Percentiles rank a stretch among this genome's conserved stretches.
Conservation (phyloP, 306 rosid genomes). For the Geum urbanum region DNA sequence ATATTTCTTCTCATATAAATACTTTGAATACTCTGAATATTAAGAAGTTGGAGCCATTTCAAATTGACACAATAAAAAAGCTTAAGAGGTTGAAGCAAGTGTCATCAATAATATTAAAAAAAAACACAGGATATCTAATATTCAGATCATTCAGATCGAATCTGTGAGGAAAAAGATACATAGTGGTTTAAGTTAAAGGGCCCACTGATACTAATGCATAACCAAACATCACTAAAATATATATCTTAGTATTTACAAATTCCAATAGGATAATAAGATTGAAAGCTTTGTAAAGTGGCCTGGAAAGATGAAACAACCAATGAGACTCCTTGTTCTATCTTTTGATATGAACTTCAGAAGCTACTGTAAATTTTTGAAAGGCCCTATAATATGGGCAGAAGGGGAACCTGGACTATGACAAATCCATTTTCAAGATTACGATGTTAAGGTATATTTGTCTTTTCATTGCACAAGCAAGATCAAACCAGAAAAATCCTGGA, state of each 20-base stretch:
- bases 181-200: not conserved
- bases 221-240: not conserved
- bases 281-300: not conserved
- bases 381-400: not conserved
- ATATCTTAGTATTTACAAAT: not conserved
- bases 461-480: not conserved
- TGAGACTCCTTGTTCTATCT: not conserved
- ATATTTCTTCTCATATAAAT: not conserved
- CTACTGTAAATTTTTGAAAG: not conserved
- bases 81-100: not conserved
- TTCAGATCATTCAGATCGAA: not conserved
- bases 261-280: not conserved
- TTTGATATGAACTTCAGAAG: not conserved
- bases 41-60: not conserved
- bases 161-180: not conserved
- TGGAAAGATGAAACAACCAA: not conserved
- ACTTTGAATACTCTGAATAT: not conserved
- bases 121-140: not conserved
- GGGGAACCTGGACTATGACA: not conserved
- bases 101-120: not conserved
- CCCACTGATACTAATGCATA: not conserved
- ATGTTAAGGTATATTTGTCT: not conserved
- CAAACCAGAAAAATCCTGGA: not conserved
- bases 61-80: not conserved
- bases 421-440: not conserved